Evolutionary conservation across 2,329 filamentous ascomycete genomes (phyloP), one percentile per base, ranked within the genome.

Genomic region (Exophiala oligosperma): DNA sequence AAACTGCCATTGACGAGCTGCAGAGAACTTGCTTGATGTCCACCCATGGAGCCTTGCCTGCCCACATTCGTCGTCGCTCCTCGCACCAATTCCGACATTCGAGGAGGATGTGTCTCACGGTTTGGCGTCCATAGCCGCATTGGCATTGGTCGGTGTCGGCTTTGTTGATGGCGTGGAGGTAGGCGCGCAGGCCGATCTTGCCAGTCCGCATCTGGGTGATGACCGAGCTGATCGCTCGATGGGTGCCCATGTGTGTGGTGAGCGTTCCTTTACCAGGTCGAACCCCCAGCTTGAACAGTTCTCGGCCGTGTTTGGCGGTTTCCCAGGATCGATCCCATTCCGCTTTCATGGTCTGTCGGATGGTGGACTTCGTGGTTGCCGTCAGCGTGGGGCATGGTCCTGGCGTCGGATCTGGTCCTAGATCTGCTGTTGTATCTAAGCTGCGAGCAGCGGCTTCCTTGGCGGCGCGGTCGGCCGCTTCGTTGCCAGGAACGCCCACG

Each of bases 11-110:
- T 64, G 62, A 51, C 57, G 65, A 64, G 65, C 63, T 68, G 62
- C 62, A 68, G 69, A 73, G 72, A 66, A 73, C 65, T 51, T 57
- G 64, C 56, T 73, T 72, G 60, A 72, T 66, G 58, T 17, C 17
- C 17, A 17, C 17, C 17, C 17, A 17, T 17, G 59, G 65, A 29
- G 54, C 38, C 62, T 62, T 67, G 64, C 68, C 65, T 67, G 61
- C 66, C 62, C 60, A 66, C 62, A 66, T 66, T 59, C 17, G 17
- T 17, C 17, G 17, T 17, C 17, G 17, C 17, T 71, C 64, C 38
- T 70, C 66, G 38, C 47, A 58, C 65, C 60, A 71, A 50, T 72
- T 57, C 52, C 67, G 43, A 59, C 66, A 71, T 62, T 70, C 66
- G 14, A 71, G 67, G 37, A 72, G 59, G 56, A 72, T 59, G 50